Base-by-base conservation (phyloP, 2,329 filamentous ascomycete species). In the Decorospora gaudefroyi region DNA sequence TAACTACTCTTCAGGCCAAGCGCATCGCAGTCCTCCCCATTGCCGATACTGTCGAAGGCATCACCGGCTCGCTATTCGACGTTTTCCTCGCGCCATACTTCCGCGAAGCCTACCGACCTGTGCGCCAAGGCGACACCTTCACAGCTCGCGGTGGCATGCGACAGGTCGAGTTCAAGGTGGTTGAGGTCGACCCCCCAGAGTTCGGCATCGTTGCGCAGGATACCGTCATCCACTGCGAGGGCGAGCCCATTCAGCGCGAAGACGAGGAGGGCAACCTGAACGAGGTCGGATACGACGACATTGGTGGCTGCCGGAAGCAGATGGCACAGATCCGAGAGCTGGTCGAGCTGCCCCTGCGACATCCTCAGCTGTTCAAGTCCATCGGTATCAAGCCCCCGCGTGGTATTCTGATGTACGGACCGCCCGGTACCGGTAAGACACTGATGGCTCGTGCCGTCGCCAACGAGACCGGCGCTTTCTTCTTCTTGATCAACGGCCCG, bases 271-370 rank as follows among this genome's bases (percentile, higher is more conserved):
- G 95, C 72, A 99, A 97, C 77, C 80, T 99, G 61, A 99, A 97
- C 72, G 93, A 99, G 76, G 93, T 99, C 59, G 93, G 93, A 34
- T 99, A 99, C 71, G 93, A 99, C 67, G 93, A 99, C 70, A 99
- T 99, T 76, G 93, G 93, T 82, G 93, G 93, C 61, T 97, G 93
- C 83, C 84, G 93, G 69, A 99, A 99, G 79, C 93, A 99, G 78
- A 97, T 99, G 93, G 93, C 93, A 54, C 93, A 99, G 80, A 96
- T 99, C 65, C 89, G 93, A 71, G 93, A 99, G 74, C 85, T 99
- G 81, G 93, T 99, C 57, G 93, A 99, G 81, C 80, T 99, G 61
- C 93, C 93, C 51, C 83, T 99, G 51, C 86, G 93, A 68, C 93
- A 99, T 75, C 93, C 93, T 49, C 93, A 97, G 74, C 87, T 99